These are phyloP conservation scores for Colletotrichum truncatum DNA, from an alignment of 2,329 filamentous ascomycete species.

Conservation along the genomic window DNA sequence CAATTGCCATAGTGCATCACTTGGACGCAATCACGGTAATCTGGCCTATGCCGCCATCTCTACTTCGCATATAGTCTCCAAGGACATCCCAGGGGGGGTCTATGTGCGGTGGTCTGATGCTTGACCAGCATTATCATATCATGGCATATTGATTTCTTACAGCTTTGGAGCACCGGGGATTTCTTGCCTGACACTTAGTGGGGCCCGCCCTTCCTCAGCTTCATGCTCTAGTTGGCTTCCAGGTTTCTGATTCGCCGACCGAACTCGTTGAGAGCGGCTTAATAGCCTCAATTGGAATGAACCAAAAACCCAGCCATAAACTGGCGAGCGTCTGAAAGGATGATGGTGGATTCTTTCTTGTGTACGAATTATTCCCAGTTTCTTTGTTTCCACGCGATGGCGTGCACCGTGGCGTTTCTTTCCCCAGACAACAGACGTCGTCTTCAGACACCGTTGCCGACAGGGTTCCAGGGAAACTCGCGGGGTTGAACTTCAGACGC, in stretches of 20 bases:
- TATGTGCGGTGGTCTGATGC: constrained; percentile 16
- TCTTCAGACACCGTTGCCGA: constrained; percentile 7
- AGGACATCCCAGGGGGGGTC: neutral
- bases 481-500: constrained; percentile 14
- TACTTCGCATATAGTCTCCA: neutral
- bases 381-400: constrained; percentile 17
- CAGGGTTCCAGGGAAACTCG: constrained; percentile 3
- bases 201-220: constrained; percentile 6
- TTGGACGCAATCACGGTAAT: constrained; percentile 4
- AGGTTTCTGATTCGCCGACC: constrained; percentile 11
- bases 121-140: constrained; percentile 24
- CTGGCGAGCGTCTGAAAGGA: neutral
- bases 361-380: neutral
- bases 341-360: neutral
- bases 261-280: constrained; percentile 12
- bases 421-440: constrained; percentile 12
- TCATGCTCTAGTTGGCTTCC: constrained; percentile 10
- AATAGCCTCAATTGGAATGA: constrained; percentile 21
- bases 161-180: constrained; percentile 25
- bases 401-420: constrained; percentile 16
- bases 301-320: constrained; percentile 7
- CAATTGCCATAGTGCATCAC: neutral
- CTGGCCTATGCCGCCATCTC: neutral
- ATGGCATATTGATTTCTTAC: constrained; percentile 26
- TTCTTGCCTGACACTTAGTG: constrained; percentile 23